Conservation (phyloP, 306 rosid species). For the Cicer yamashitae region DNA sequence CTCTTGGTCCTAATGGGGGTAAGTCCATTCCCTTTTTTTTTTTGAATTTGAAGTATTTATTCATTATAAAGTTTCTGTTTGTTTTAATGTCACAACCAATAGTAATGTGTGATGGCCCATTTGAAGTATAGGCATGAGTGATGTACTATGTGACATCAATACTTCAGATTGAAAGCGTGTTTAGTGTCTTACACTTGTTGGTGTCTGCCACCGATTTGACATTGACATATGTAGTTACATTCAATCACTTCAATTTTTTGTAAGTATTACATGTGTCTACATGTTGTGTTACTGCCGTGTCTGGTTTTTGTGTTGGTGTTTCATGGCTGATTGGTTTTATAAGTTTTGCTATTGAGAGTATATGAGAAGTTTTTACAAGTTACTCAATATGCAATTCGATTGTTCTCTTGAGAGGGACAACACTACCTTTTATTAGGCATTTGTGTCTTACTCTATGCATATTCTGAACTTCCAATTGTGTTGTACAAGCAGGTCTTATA, state of each 20-base stretch:
- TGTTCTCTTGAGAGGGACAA: constrained; percentile 8
- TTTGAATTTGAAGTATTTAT: not conserved
- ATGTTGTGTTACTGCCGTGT: not conserved
- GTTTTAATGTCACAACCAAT: not conserved
- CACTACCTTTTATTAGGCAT: constrained; percentile 7
- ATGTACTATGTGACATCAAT: not conserved
- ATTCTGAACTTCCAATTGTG: constrained; percentile 40
- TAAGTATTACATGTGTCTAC: not conserved
- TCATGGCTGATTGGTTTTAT: constrained; percentile 14
- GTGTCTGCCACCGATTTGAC: not conserved
- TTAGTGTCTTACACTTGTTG: not conserved
- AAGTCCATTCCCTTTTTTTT: not conserved
- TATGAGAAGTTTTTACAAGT: not conserved
- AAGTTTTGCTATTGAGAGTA: constrained; percentile 10
- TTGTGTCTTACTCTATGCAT: constrained; percentile 27
- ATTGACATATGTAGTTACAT: not conserved
- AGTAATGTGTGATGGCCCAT: not conserved
- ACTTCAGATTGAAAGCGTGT: not conserved
- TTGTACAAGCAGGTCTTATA: constrained; percentile 71
- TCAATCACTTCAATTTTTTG: not conserved
- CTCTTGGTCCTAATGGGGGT: constrained; percentile 98
- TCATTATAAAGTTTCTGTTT: not conserved
- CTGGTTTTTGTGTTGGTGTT: not conserved
- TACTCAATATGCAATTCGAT: not conserved
- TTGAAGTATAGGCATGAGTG: constrained; percentile 8